Evolutionary conservation across 2,329 filamentous ascomycete species (phyloP), one percentile per base, ranked within the genome.

Genomic region (Aspergillus intermedius): DNA sequence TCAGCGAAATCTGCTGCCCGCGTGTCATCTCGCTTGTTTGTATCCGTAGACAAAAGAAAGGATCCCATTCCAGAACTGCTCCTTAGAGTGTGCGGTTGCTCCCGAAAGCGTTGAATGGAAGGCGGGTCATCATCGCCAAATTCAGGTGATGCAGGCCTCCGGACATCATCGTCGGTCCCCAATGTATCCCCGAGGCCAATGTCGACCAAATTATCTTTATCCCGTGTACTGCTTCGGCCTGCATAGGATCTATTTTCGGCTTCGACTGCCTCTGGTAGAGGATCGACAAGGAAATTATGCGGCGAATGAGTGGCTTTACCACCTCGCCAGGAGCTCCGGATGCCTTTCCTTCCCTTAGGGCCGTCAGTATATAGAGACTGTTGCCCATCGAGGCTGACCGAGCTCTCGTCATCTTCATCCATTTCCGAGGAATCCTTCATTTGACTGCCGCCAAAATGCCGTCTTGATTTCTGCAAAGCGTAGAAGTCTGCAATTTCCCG

Each of bases 401-500:
- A 80, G 42, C 71, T 73, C 25, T 77, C 81, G n/a, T 72, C 78
- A 46, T 86, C 84, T 39, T 86, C 83, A 45, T 93, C 90, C 2
- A 86, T 82, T 58, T 94, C 91, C 2, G 86, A 85, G 53, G 90
- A 95, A 57, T 95, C 90, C 34, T 87, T 88, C 44, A 96, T 73
- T 58, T 87, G 83, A 68, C 87, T 89, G 12, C 85, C 84, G 12
- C 89, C 88, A 63, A 96, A 91, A 50, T 95, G 88, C 42, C 91
- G 81, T 58, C 93, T 81, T 56, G 91, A 97, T 58, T 86, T 81
- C 68, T 97, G 91, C 49, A 98, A 75, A 5, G 91, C 91, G 69
- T 91, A 94, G 57, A 93, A 84, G 69, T 97, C 93, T n/a, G 90
- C 90, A 30, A 91, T 88, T 64, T 97, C 91, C 47, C 90, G 77